These are phyloP conservation scores for Backusella parvicylindrica DNA, from an alignment of 192 early-diverging fungal species.

Conservation along the genomic window DNA sequence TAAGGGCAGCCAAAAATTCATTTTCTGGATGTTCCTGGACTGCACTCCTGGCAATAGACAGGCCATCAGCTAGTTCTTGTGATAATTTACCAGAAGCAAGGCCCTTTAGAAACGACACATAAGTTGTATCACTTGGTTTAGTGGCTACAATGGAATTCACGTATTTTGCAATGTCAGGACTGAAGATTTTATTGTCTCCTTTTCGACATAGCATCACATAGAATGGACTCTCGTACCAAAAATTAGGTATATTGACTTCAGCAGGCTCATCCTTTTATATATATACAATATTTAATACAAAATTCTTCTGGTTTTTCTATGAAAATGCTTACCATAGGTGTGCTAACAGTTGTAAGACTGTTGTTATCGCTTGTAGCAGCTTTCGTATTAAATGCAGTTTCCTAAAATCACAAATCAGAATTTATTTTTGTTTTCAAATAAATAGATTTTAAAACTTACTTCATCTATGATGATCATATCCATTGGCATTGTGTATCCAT, in stretches of 20 bases:
- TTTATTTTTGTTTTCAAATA: not conserved
- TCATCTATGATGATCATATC: not conserved
- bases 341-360: not conserved
- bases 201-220: not conserved
- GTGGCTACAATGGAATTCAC: not conserved
- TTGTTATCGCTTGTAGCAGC: not conserved
- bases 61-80: not conserved
- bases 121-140: too few relatives aligned
- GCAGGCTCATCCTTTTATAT: not conserved
- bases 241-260: not conserved
- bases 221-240: not conserved
- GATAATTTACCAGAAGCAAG: too few relatives aligned
- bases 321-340: not conserved
- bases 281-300: not conserved
- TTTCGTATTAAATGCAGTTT: not conserved
- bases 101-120: not conserved
- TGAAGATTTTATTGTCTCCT: not conserved
- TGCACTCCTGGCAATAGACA: not conserved
- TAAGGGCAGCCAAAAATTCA: not conserved
- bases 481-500: slow-evolving; percentile 1
- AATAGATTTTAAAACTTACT: not conserved
- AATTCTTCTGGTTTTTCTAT: not conserved
- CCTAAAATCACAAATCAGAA: not conserved
- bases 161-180: not conserved
- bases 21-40: not conserved